Base-by-base conservation (phyloP, 441 rosid genomes). In the Erodium texanum region DNA sequence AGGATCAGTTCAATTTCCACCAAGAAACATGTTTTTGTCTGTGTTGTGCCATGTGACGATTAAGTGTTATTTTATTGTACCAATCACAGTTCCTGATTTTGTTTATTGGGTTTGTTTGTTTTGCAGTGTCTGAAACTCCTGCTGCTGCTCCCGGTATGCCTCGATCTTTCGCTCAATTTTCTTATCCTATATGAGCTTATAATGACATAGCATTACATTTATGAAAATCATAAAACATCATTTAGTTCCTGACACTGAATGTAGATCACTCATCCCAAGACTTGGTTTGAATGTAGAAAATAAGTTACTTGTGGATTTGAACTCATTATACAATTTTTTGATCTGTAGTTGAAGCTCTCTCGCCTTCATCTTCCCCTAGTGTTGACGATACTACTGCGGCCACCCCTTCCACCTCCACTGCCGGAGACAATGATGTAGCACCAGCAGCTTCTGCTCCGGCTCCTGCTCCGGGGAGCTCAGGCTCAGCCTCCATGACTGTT, bases 131-230 rank as follows among this genome's bases (percentile, higher is more conserved):
- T 54, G 61, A 54, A 7, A 8, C 61, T 54, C 61, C 61, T 16
- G 23, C 61, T 5, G 61, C 61, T 54, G 61, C 61, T 16, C 61
- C 61, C 18, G 61, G 61, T 54, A 52, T 52, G 59, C 11, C 12
- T 45, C 16, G 59, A 52, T 52, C 20, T 10, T 43, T 1, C 1
- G 12, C 15, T 1, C 2, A 43, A 0, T 43, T 12, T 2, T 43
- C 11, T 38, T 8, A 14, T 8, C 10, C 43, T 41, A 10, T 41
- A 41, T 41, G 0, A 9, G 10, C 14, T 11, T 8, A 0, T 41
- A 5, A 43, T 32, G 36, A 32, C 5, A 32, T 32, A 8, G 43
- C 9, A 0, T 36, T 0, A 36, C 10, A 11, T 9, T 9, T 41
- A 11, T 45, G 52, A 14, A 45, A 32, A 32, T 32, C 6, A 32